phyloP scores from a whole-genome alignment of 23 red algal species.

The Gracilariopsis chorda region DNA sequence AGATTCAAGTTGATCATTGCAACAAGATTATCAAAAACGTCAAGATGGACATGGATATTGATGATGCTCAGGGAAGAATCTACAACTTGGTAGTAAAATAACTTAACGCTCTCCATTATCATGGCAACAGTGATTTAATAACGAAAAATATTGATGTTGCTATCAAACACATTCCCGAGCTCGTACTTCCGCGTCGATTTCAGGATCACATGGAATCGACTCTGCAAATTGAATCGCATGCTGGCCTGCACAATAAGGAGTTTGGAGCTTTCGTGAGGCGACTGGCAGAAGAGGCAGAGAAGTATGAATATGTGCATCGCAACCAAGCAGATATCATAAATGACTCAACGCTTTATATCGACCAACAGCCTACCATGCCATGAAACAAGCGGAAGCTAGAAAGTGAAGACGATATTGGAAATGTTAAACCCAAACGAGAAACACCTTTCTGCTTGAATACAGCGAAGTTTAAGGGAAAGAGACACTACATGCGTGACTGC shows the following conservation, averaged over 20 bases:
- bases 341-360: not conserved
- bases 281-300: not conserved
- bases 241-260: not conserved
- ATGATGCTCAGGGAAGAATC: not conserved
- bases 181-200: not conserved
- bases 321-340: not conserved
- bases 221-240: not conserved
- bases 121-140: not conserved
- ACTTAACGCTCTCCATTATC: not conserved
- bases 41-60: slow-evolving; percentile 6
- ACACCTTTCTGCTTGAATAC: not conserved
- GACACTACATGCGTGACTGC: not conserved
- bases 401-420: not conserved
- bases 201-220: not conserved
- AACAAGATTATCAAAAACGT: not conserved
- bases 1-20: not conserved
- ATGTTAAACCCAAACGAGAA: not conserved
- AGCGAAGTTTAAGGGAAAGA: not conserved
- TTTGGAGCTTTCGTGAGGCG: slow-evolving; percentile 7
- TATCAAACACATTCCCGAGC: slow-evolving; percentile 3
- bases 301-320: not conserved
- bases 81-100: not conserved
- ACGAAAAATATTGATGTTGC: slow-evolving; percentile 6
- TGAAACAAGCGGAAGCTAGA: not conserved
- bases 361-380: not conserved